Evolutionary conservation across 495 filamentous ascomycete species (phyloP).

Genomic region (Neurospora discreta): DNA sequence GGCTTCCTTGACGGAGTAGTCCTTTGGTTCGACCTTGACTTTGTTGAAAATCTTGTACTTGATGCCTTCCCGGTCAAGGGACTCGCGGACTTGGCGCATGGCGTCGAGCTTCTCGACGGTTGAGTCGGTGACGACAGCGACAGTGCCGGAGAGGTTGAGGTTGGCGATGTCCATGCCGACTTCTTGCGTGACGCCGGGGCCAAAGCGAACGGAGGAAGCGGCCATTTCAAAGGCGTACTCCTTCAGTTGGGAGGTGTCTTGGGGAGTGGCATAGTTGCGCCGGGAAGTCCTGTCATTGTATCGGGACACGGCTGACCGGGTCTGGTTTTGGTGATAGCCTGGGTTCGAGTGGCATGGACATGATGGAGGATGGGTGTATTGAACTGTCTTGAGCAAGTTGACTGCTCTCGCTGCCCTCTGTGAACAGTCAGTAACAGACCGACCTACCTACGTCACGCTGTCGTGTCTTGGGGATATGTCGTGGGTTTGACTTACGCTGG

Average conservation of each 20-base stretch:
- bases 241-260: slow-evolving; percentile 60
- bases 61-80: slow-evolving; percentile 63
- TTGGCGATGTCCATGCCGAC: slow-evolving; percentile 99
- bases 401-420: slow-evolving; percentile 67
- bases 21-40: slow-evolving; percentile 81
- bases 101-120: slow-evolving; percentile 70
- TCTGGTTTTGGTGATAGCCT: slow-evolving; percentile 49
- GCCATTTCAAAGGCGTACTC: slow-evolving; percentile 99
- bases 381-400: slow-evolving; percentile 75
- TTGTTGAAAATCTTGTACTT: slow-evolving; percentile 70
- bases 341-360: slow-evolving; percentile 93
- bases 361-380: slow-evolving; percentile 77
- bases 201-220: slow-evolving; percentile 85
- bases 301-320: slow-evolving; percentile 25
- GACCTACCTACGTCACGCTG: not conserved
- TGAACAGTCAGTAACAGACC: not conserved
- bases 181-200: slow-evolving; percentile 85
- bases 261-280: slow-evolving; percentile 56
- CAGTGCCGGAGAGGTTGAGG: slow-evolving; percentile 62
- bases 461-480: not conserved
- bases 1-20: slow-evolving; percentile 77
- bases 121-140: slow-evolving; percentile 81
- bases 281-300: slow-evolving; percentile 18
- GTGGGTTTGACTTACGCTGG: slow-evolving; percentile 26
- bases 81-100: slow-evolving; percentile 74